Percentiles rank a stretch among this genome's conserved stretches.
These are phyloP conservation scores for Ganoderma sp. DNA, from an alignment of 1,284 basidiomycete genomes.

Conservation along the genomic window DNA sequence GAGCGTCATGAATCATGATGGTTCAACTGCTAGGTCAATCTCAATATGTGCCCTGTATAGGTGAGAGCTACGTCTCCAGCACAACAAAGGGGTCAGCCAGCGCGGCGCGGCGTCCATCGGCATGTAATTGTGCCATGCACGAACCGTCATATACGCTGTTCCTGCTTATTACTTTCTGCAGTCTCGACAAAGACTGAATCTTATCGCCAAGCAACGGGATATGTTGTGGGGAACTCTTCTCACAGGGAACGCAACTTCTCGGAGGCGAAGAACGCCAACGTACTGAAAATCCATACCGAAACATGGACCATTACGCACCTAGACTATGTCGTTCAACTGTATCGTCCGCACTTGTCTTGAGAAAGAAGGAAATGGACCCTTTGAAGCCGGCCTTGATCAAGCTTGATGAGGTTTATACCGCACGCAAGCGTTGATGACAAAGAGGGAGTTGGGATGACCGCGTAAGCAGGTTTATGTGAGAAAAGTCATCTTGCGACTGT, in stretches of 20 bases:
- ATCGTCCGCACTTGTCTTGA: background rate
- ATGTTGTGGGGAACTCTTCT: no score
- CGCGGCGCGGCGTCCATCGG: background rate
- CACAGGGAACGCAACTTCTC: background rate
- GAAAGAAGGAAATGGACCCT: background rate
- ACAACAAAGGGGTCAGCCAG: no score
- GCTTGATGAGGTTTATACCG: background rate
- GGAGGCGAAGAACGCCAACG: background rate
- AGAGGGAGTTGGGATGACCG: background rate
- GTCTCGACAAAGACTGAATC: no score
- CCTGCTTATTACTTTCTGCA: background rate
- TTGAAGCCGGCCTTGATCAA: background rate
- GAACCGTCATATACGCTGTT: background rate
- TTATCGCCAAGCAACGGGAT: no score
- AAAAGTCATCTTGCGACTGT: background rate
- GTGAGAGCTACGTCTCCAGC: background rate
- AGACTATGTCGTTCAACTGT: background rate
- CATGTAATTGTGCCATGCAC: background rate
- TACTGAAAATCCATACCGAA: background rate
- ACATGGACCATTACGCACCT: background rate
- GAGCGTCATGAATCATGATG: background rate
- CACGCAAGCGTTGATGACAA: background rate
- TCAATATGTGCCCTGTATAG: background rate
- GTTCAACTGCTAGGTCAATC: background rate
- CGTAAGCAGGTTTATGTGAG: background rate